Conservation (phyloP, 2,329 filamentous ascomycete species). For the Didymella segeticola region DNA sequence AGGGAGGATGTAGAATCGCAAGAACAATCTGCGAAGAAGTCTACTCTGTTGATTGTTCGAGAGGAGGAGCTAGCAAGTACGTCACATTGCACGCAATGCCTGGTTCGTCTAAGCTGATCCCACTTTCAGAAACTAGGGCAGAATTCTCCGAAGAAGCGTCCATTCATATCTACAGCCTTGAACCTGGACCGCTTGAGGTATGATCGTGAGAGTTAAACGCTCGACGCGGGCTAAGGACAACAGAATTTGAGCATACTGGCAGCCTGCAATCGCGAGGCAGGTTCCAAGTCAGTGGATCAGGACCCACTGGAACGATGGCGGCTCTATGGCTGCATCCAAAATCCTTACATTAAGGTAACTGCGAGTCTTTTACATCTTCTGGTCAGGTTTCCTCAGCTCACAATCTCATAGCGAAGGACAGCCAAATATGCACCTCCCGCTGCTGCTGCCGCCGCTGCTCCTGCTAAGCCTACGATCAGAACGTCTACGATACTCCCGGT, state of each 20-base stretch:
- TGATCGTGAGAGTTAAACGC: constrained; percentile 6
- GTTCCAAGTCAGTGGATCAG: constrained; percentile 62
- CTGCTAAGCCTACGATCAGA: constrained; percentile 24
- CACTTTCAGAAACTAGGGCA: constrained; percentile 65
- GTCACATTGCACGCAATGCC: constrained; percentile 17
- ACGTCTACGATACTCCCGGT: constrained; percentile 28
- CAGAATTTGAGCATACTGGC: constrained; percentile 73
- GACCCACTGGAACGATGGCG: constrained; percentile 66
- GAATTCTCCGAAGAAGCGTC: constrained; percentile 76
- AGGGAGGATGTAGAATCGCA: constrained; percentile 42
- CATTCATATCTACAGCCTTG: constrained; percentile 87
- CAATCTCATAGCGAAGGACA: constrained; percentile 51
- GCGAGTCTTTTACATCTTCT: not conserved
- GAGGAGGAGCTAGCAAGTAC: constrained; percentile 76
- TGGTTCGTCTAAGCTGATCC: constrained; percentile 18
- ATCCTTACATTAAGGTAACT: constrained; percentile 67
- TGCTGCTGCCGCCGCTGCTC: constrained; percentile 27
- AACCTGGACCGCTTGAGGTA: constrained; percentile 72
- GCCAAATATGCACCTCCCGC: constrained; percentile 47
- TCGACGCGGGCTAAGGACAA: constrained; percentile 50
- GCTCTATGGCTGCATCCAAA: constrained; percentile 76
- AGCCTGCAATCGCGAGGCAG: constrained; percentile 70
- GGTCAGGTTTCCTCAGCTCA: constrained; percentile 20
- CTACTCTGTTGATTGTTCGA: constrained; percentile 69
- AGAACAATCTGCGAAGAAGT: constrained; percentile 57